Percentiles rank a stretch among this genome's conserved stretches.
Conservation (phyloP, 768 basidiomycete genomes). For the Pilatotrama ljubarskyi region DNA sequence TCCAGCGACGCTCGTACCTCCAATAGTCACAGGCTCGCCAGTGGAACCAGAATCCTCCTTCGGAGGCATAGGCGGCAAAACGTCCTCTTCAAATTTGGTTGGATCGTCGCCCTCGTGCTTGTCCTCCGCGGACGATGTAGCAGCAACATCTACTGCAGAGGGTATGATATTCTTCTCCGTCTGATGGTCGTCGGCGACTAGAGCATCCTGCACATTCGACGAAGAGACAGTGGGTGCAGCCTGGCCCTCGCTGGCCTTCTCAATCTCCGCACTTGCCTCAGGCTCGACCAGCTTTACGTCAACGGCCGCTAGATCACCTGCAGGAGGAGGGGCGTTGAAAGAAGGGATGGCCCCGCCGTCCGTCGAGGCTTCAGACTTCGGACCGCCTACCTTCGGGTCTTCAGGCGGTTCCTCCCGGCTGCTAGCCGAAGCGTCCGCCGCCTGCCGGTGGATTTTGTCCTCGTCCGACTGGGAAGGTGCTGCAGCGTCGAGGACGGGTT, state of each 20-base stretch:
- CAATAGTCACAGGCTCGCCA: neutral
- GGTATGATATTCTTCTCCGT: neutral
- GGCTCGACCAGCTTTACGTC: neutral
- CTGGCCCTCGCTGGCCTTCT: neutral
- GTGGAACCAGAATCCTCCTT: neutral
- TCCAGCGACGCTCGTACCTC: neutral
- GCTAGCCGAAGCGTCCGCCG: neutral
- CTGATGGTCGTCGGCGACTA: neutral
- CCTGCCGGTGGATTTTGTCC: neutral
- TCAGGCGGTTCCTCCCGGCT: neutral
- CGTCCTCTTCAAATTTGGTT: neutral
- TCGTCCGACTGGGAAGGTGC: neutral
- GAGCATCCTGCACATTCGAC: neutral
- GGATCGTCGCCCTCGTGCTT: neutral
- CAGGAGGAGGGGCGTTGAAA: neutral
- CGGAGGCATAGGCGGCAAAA: neutral
- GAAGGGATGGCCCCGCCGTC: neutral
- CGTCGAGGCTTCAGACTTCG: neutral
- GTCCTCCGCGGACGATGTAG: neutral
- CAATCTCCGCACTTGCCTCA: neutral
- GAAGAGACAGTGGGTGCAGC: neutral
- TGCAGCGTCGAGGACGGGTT: neutral
- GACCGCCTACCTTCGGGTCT: neutral
- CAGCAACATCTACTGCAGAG: neutral
- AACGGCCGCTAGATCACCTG: neutral